phyloP scores from a whole-genome alignment of 495 filamentous ascomycete genomes.

The Penicillium coprophilum region DNA sequence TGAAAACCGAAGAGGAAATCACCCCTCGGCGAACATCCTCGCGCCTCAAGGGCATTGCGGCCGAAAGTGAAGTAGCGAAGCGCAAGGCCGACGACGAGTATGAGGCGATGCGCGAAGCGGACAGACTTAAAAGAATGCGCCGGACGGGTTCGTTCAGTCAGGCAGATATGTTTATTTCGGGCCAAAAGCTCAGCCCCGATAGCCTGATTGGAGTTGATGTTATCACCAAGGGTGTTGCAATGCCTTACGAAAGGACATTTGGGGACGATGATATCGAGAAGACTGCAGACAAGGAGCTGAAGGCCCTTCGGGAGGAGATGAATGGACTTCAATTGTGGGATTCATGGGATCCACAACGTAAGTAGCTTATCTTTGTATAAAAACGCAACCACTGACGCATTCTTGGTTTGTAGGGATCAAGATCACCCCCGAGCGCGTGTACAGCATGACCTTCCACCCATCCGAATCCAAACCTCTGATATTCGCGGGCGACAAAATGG shows the following conservation, averaged over 20 bases:
- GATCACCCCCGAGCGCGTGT: slow-evolving; percentile 86
- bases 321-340: slow-evolving; percentile 77
- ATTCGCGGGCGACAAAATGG: slow-evolving; percentile 96
- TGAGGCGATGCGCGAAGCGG: slow-evolving; percentile 58
- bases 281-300: slow-evolving; percentile 75
- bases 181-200: slow-evolving; percentile 58
- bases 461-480: slow-evolving; percentile 79
- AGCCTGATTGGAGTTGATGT: slow-evolving; percentile 52
- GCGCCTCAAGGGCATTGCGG: slow-evolving; percentile 62
- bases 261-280: slow-evolving; percentile 75
- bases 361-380: slow-evolving; percentile 19
- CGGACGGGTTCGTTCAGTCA: slow-evolving; percentile 70
- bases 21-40: slow-evolving; percentile 64
- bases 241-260: slow-evolving; percentile 80
- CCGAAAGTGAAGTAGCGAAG: slow-evolving; percentile 72
- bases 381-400: slow-evolving; percentile 10
- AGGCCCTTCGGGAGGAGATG: slow-evolving; percentile 77
- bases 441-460: slow-evolving; percentile 86
- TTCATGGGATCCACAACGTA: slow-evolving; percentile 73
- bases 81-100: slow-evolving; percentile 76
- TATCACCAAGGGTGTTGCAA: slow-evolving; percentile 64
- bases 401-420: slow-evolving; percentile 67
- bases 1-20: slow-evolving; percentile 47
- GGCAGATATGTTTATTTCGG: slow-evolving; percentile 76
- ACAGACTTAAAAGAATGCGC: slow-evolving; percentile 67